Evolutionary conservation across 106 monocot species (phyloP).

Genomic region (Posidonia australis): DNA sequence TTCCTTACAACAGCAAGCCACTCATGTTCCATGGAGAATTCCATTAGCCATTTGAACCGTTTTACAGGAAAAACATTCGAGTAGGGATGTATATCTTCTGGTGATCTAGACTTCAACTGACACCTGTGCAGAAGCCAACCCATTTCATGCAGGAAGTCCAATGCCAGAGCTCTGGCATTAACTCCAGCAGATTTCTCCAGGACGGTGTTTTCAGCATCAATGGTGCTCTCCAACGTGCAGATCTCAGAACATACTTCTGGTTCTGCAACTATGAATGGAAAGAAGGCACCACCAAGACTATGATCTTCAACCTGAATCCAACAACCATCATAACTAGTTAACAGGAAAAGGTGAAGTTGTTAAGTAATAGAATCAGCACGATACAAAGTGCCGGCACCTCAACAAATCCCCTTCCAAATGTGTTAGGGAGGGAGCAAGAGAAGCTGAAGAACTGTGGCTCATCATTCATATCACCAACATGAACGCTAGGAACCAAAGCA

Average conservation of each 20-base stretch:
- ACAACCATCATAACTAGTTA: not conserved
- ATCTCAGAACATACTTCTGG: constrained; percentile 71
- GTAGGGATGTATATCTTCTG: constrained; percentile 3
- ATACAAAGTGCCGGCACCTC: constrained; percentile 48
- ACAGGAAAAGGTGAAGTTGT: not conserved
- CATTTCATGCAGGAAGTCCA: constrained; percentile 68
- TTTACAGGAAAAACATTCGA: constrained; percentile 20
- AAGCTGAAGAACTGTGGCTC: constrained; percentile 28
- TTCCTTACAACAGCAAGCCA: constrained; percentile 76
- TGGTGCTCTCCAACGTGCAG: constrained; percentile 34
- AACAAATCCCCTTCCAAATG: constrained; percentile 67
- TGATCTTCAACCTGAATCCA: constrained; percentile 58
- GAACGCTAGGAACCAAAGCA: constrained; percentile 12
- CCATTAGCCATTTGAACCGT: constrained; percentile 50
- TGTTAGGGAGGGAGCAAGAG: constrained; percentile 45
- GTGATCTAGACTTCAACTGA: constrained; percentile 18
- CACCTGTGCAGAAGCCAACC: constrained; percentile 70
- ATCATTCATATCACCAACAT: constrained; percentile 1
- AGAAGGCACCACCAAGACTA: constrained; percentile 45
- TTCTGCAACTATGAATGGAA: constrained; percentile 87
- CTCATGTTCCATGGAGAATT: constrained; percentile 47
- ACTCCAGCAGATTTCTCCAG: constrained; percentile 1
- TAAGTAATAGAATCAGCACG: not conserved
- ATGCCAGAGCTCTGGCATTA: constrained; percentile 21
- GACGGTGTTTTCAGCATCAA: constrained; percentile 14